Evolutionary conservation across 257 asterid species (phyloP).

Genomic region (Petrea volubilis): DNA sequence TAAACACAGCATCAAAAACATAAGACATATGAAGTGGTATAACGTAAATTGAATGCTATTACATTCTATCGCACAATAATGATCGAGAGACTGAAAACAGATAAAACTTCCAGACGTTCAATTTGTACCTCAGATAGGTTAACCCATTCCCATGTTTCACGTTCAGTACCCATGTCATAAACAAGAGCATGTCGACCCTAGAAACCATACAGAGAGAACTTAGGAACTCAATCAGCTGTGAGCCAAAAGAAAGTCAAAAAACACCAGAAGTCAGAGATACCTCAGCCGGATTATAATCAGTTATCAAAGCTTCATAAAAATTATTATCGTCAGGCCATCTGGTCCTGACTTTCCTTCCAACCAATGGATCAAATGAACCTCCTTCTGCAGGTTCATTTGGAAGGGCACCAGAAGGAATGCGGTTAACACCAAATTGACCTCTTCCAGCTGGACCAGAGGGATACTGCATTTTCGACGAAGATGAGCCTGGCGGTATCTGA

Average conservation of each 20-base stretch:
- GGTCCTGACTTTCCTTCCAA: conserved; percentile 67
- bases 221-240: conserved; percentile 18
- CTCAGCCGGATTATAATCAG: conserved; percentile 56
- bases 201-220: conserved; percentile 24
- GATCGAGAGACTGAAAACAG: not conserved
- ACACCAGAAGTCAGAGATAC: conserved; percentile 34
- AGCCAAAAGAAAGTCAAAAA: conserved; percentile 15
- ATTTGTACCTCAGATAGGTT: conserved; percentile 67
- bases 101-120: conserved; percentile 2
- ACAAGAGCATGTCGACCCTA: conserved; percentile 74
- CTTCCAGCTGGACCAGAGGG: conserved; percentile 73
- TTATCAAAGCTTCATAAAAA: conserved; percentile 73
- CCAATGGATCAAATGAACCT: conserved; percentile 51
- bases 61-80: not conserved
- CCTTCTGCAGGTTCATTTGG: conserved; percentile 45
- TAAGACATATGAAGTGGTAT: not conserved
- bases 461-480: conserved; percentile 65
- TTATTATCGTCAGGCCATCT: conserved; percentile 89
- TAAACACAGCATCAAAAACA: not conserved
- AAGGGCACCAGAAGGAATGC: conserved; percentile 45
- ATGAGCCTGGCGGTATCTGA: conserved; percentile 59
- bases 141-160: conserved; percentile 81
- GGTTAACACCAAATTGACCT: conserved; percentile 67
- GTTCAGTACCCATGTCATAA: conserved; percentile 57
- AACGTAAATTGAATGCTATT: conserved; percentile 1